These are phyloP conservation scores for Chimonanthus salicifolius DNA, from an alignment of 164 flowering plant genomes.

Conservation along the genomic window DNA sequence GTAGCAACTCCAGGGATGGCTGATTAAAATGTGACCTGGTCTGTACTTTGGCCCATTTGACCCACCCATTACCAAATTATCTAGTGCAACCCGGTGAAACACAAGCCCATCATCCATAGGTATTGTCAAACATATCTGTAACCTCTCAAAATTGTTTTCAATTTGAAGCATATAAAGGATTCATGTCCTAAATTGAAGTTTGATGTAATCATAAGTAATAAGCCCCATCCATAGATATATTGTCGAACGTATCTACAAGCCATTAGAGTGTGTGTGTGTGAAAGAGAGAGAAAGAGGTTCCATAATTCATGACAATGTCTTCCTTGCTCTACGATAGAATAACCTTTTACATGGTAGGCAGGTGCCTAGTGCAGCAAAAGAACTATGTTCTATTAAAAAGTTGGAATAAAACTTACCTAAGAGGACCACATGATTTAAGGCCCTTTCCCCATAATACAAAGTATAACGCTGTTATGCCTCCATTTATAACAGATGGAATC, in stretches of 20 bases:
- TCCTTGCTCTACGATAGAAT: background rate
- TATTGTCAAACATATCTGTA: too few relatives aligned
- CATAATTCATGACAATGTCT: background rate
- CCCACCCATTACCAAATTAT: too few relatives aligned
- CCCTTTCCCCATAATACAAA: conserved; percentile 95
- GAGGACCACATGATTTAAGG: conserved; percentile 83
- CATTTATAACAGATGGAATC: conserved; percentile 86
- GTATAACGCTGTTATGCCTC: conserved; percentile 84
- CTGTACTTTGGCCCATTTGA: too few relatives aligned
- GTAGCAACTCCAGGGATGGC: too few relatives aligned
- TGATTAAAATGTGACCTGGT: too few relatives aligned
- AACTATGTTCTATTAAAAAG: background rate
- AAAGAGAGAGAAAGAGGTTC: background rate
- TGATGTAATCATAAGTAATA: too few relatives aligned
- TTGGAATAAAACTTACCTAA: conserved; percentile 45
- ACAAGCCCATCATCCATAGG: too few relatives aligned
- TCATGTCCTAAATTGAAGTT: too few relatives aligned
- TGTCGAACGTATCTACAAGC: background rate
- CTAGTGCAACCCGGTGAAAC: too few relatives aligned
- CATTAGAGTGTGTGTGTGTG: background rate
- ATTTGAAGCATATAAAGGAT: too few relatives aligned
- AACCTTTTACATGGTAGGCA: background rate
- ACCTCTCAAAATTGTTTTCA: too few relatives aligned
- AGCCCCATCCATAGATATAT: background rate
- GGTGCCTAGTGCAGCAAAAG: background rate